Base-by-base conservation (phyloP, 768 basidiomycete genomes). In the Calocera cornea region DNA sequence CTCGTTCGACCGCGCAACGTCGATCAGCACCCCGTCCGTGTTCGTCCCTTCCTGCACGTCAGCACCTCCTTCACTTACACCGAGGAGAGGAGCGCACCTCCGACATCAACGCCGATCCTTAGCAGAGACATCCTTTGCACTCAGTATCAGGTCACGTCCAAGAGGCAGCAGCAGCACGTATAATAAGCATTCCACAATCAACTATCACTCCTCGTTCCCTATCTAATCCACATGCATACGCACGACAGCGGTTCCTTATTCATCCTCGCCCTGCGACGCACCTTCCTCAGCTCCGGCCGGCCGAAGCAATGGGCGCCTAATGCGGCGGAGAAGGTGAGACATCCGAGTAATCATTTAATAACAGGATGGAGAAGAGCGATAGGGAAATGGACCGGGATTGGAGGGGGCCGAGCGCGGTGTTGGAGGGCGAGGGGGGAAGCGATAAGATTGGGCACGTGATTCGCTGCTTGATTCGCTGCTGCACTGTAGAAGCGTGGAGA, bases 11-110 rank as follows among this genome's bases (percentile, higher is more conserved):
- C 75, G 71, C 0, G 71, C 70, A 11, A 76, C 71, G 34, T 77
- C 75, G 33, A 60, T 60, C 54, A 80, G 73, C 24, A 79, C 79
- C 22, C 78, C 78, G 65, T 80, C 80, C 2, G 78, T 79, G 73
- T 79, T 78, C 16, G 78, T 79, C 7, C 54, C 54, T 60, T 2
- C 31, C 31, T 19, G 11, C 24, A 29, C 31, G 44, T 33, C 54
- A 60, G 54, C 11, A 19, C 54, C n/a, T n/a, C n/a, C n/a, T n/a
- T n/a, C n/a, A n/a, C n/a, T n/a, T n/a, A n/a, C n/a, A n/a, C n/a
- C n/a, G n/a, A n/a, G n/a, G n/a, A n/a, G n/a, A n/a, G n/a, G 7
- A 33, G 31, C 54, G 11, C 31, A 60, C 54, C 54, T 29, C 54
- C 54, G 31, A 60, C 54, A 60, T 60, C 54, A 22, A 60, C 54